A percentile compares a stretch with the other conserved stretches of the same genome.
Evolutionary conservation across 2,329 filamentous ascomycete genomes (phyloP).

Genomic region (Drechslera avenae): DNA sequence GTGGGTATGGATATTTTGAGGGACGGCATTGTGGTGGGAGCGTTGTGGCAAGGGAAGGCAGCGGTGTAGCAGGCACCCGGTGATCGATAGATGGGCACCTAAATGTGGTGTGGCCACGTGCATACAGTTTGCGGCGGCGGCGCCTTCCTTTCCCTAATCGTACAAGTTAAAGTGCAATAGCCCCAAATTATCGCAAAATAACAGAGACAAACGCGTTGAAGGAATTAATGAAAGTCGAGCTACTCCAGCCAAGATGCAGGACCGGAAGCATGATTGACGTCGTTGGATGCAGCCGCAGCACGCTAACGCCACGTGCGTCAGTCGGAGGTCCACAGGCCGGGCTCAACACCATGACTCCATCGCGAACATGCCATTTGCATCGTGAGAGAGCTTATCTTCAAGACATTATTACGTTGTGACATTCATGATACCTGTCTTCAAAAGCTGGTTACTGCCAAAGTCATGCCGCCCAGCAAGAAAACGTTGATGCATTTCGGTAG

Average conservation of each 20-base stretch:
- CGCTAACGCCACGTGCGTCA: constrained; percentile 24
- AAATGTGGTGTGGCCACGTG: constrained; percentile 18
- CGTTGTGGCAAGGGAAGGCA: background rate
- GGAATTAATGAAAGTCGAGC: constrained; percentile 1
- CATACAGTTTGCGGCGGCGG: background rate
- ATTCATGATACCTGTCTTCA: no score
- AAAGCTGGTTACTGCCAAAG: no score
- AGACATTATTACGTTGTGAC: no score
- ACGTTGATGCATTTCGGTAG: no score
- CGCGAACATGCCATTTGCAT: background rate
- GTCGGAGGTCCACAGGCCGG: background rate
- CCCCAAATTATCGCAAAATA: background rate
- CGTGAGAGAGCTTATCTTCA: no score
- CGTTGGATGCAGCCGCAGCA: constrained; percentile 16
- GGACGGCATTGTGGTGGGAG: constrained; percentile 47
- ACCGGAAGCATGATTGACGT: constrained; percentile 14
- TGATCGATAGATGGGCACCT: constrained; percentile 6
- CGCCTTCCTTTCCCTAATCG: background rate
- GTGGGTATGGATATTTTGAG: constrained; percentile 55
- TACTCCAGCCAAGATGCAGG: background rate
- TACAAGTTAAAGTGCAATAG: background rate
- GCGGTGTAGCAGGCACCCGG: constrained; percentile 3
- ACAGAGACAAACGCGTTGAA: background rate
- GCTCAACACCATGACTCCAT: constrained; percentile 6
- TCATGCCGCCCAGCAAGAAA: no score